Evolutionary conservation across 345 rosid species (phyloP), one percentile per base, ranked within the genome.

Genomic region (Salix koriyanagi): DNA sequence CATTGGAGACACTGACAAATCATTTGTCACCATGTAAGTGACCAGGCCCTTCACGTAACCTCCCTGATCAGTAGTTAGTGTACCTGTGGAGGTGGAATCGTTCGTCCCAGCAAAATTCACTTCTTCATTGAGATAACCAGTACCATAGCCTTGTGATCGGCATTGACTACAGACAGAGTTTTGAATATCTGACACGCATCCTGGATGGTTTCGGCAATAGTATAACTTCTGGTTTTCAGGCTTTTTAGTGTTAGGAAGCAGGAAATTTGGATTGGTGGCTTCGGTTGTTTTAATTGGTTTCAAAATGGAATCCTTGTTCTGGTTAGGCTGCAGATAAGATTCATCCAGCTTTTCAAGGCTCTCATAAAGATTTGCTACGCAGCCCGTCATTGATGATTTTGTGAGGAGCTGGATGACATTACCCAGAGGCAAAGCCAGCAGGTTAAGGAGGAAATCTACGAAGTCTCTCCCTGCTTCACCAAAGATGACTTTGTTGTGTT

Each of bases 21-120:
- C 79, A 77, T 77, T 76, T 2, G 26, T 74, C 52, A 81, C 79
- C 73, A 74, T 74, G 18, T 76, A 76, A 2, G 67, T 36, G 16
- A 76, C 76, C 56, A 41, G 15, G 0, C 52, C 74, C 25, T 81
- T 77, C 71, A 52, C 74, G 52, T 36, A 48, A 34, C 80, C 72
- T 44, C 41, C 34, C n/a, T 13, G 2, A 12, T 8, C 16, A 2
- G 4, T 28, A 10, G 1, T 15, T 26, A 14, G 11, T 6, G 34
- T 46, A 34, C 6, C n/a, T 36, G 8, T 25, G 7, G n/a, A 4
- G 6, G n/a, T 26, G 41, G 64, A 60, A 65, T 44, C 14, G 26
- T 62, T 62, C 11, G 3, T 4, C 3, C 1, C 66, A 25, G 30
- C n/a, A 11, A 65, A 28, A 19, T 65, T 4, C 69, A 65, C 18